These are phyloP conservation scores for Pythium rishiriense DNA, from an alignment of 352 stramenopile genomes.

Conservation along the genomic window DNA sequence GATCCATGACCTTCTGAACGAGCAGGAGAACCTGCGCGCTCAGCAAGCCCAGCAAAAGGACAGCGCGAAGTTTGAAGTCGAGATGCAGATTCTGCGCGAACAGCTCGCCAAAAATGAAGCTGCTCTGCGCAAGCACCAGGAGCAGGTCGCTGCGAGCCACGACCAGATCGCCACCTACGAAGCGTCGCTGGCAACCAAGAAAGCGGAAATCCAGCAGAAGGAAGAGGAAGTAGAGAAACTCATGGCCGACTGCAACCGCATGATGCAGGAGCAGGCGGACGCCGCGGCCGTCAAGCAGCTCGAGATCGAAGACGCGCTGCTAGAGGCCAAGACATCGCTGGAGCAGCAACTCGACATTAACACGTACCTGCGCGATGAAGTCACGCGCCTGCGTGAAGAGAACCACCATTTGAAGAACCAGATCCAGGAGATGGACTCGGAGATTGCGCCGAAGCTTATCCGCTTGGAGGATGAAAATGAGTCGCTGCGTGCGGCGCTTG, in stretches of 20 bases:
- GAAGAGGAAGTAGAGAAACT: constrained; percentile 81
- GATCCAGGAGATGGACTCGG: constrained; percentile 84
- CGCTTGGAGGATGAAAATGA: constrained; percentile 87
- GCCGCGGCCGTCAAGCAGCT: constrained; percentile 76
- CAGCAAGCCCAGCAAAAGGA: constrained; percentile 52
- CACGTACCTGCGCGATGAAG: constrained; percentile 79
- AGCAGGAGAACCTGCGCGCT: constrained; percentile 72
- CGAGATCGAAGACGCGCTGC: constrained; percentile 79
- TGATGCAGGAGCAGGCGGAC: constrained; percentile 85
- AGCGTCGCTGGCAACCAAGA: constrained; percentile 58
- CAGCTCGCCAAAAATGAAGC: constrained; percentile 74
- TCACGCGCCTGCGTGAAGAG: constrained; percentile 77
- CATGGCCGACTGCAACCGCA: constrained; percentile 83
- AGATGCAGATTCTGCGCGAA: constrained; percentile 69
- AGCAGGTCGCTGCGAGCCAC: constrained; percentile 65
- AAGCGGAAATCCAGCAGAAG: constrained; percentile 65
- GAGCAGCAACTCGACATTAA: constrained; percentile 87
- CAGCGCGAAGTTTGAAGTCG: constrained; percentile 54
- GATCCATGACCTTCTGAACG: constrained; percentile 82
- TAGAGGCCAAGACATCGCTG: constrained; percentile 84
- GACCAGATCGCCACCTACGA: constrained; percentile 74
- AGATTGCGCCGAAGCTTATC: constrained; percentile 80
- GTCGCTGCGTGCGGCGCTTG: constrained; percentile 42
- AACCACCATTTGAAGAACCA: constrained; percentile 87
- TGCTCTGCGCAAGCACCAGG: constrained; percentile 65